Evolutionary conservation across 257 asterid species (phyloP), one percentile per base, ranked within the genome.

Genomic region (Penstemon newberryi): DNA sequence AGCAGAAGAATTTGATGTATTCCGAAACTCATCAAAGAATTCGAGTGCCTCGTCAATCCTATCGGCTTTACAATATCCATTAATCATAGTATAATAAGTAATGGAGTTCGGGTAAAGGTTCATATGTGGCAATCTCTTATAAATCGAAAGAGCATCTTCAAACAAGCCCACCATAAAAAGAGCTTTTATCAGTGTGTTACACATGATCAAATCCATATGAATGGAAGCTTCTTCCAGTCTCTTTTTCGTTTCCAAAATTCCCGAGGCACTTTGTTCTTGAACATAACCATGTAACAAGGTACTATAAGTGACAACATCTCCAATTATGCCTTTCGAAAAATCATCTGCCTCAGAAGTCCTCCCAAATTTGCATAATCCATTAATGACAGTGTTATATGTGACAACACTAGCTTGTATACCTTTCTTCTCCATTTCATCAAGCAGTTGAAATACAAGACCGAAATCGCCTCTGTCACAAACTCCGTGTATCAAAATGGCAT

Each of bases 301-400:
- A 78, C 81, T 83, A 69, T 89, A 85, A 0, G 97, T 89, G 71
- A 89, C 67, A 63, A 71, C 87, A 82, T 92, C 93, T 67, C 85
- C 86, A 67, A 56, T 76, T 68, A 87, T 72, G 65, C 80, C 79
- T 73, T 81, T 85, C 8, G 96, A 85, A 56, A 86, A 65, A 42
- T 83, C 83, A 77, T 89, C 86, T 0, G 95, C 96, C 62, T 87
- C 96, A 54, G 78, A 46, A 63, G 81, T 87, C 82, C 85, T 88
- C 75, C 95, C 95, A 43, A 75, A 92, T 77, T 82, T 87, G 80
- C 96, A 89, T 74, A 92, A 79, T 54, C 95, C 93, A 56, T 86
- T 86, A 61, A 92, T 84, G 56, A 92, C 74, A n/a, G 96, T 84
- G 60, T 90, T 90, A 67, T 89, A 82, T 4, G 91, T 86, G 62